Base-by-base conservation (phyloP, 2,329 filamentous ascomycete genomes). In the Colletotrichum sp. region DNA sequence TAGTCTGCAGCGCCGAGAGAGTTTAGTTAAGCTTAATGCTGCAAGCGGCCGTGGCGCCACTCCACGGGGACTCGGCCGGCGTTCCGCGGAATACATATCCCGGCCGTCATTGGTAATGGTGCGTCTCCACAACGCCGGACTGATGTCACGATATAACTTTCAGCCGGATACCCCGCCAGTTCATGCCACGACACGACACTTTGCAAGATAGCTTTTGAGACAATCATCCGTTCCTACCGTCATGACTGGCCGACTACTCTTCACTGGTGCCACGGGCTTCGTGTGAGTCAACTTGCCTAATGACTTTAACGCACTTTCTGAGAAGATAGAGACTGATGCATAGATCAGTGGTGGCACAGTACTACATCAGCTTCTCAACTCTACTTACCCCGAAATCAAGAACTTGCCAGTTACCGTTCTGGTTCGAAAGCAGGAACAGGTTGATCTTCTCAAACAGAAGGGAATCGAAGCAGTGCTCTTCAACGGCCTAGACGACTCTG, bases 261-360 rank as follows among this genome's bases (percentile, higher is more conserved):
- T 81, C 39, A 78, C 79, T 5, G 81, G 81, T 16, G 80, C 79
- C 15, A 81, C 80, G 4, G 81, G 80, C 34, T 83, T 81, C 64
- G 79, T 83, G 76, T 77, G 70, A 43, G 72, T 71, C 28, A 27
- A 27, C 13, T 16, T 22, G 22, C 32, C 6, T 8, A 15, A 15
- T 43, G 39, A 43, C 18, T 43, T 43, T 10, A n/a, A n/a, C 3
- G 36, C 8, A 22, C 27, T 22, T 4, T 66, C 10, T 8, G 22
- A 8, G 9, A n/a, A 2, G 30, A 27, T 25, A n/a, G 16, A 6
- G 56, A 64, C 10, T 56, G 9, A 56, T 22, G 34, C 28, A 16
- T 56, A 69, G 15, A 76, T 79, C 32, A 81, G 80, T 5, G 81
- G 81, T 12, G 81, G 81, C 27, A 78, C 79, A 10, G 74, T 81